Evolutionary conservation across 164 flowering plant species (phyloP), one percentile per base, ranked within the genome.

Genomic region (Piper longum): DNA sequence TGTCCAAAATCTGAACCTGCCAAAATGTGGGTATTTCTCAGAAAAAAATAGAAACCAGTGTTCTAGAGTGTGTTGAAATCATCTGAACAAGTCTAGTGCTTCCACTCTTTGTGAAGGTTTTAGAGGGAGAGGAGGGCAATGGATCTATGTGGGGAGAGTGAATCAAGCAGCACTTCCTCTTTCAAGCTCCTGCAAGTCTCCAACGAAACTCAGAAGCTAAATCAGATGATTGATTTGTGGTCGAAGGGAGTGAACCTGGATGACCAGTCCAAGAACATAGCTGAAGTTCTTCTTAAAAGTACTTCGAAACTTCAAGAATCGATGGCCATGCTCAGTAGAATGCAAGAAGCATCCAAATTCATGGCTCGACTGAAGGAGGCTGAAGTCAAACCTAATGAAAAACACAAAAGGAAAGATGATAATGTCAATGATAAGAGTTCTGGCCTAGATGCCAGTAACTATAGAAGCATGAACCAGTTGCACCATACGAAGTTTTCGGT

Each of bases 291-390:
- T 75, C 68, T 87, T 63, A 81, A 69, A 69, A 96, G 95, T 54
- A 87, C 98, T 74, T 79, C 87, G 68, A 91, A 88, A 71, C 78
- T 91, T 69, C 88, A 91, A 44, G 90, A 85, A 66, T 91, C 96
- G 16, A 65, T 88, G 4, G 54, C 60, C 59, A 81, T 85, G 91
- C 84, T 91, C 43, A 78, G 84, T 9, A 81, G 82, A 71, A 61
- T 88, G 67, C 98, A 87, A 69, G 85, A 85, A 70, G 86, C 85
- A 52, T 79, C 95, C 1, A 68, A 71, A 41, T 66, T 65, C 63
- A 72, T 74, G 79, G 64, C 76, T n/a, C 69, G 55, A 63, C 62
- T 77, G 77, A 81, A 78, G 78, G 75, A 67, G 63, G 75, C 80
- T 52, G 67, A 71, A 69, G 70, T 62, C 16, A 75, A 72, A 73